Conservation (phyloP, 2,329 filamentous ascomycete species). For the Zopfia rhizophila region DNA sequence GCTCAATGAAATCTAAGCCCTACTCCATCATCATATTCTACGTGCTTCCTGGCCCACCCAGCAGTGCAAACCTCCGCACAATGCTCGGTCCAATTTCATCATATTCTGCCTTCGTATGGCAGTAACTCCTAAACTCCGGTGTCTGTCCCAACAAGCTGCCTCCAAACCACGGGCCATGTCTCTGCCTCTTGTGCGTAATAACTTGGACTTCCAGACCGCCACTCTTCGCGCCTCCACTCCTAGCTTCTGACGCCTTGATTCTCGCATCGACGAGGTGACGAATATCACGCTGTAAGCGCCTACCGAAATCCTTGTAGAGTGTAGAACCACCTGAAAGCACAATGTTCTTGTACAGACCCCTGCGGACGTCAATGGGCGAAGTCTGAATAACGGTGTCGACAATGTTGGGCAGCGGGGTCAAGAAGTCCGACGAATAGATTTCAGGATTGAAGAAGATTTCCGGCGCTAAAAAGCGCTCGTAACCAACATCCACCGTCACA, state of each 20-base stretch:
- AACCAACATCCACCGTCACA: slow-evolving; percentile 90
- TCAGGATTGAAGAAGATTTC: slow-evolving; percentile 99
- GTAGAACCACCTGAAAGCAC: slow-evolving; percentile 97
- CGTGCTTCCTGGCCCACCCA: slow-evolving; percentile 89
- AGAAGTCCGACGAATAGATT: slow-evolving; percentile 98
- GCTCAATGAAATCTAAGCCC: too few species aligned
- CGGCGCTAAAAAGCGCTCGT: slow-evolving; percentile 96
- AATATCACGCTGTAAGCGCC: slow-evolving; percentile 95
- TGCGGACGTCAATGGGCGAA: slow-evolving; percentile 95
- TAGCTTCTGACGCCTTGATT: slow-evolving; percentile 90
- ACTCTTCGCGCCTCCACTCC: slow-evolving; percentile 90
- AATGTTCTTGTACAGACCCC: slow-evolving; percentile 99
- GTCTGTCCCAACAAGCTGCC: slow-evolving; percentile 96
- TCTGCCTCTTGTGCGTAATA: slow-evolving; percentile 95
- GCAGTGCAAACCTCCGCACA: slow-evolving; percentile 90
- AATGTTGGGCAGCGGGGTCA: slow-evolving; percentile 92
- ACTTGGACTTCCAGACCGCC: slow-evolving; percentile 97
- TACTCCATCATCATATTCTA: too few species aligned
- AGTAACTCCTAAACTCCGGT: slow-evolving; percentile 98
- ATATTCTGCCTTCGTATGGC: slow-evolving; percentile 80
- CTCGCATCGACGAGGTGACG: slow-evolving; percentile 93
- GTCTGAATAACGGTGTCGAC: slow-evolving; percentile 98
- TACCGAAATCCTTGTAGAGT: slow-evolving; percentile 97
- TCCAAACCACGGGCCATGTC: slow-evolving; percentile 98
- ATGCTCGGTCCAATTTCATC: slow-evolving; percentile 97